Conservation (phyloP, 2,329 filamentous ascomycete species). For the Incumbomyces lentus region DNA sequence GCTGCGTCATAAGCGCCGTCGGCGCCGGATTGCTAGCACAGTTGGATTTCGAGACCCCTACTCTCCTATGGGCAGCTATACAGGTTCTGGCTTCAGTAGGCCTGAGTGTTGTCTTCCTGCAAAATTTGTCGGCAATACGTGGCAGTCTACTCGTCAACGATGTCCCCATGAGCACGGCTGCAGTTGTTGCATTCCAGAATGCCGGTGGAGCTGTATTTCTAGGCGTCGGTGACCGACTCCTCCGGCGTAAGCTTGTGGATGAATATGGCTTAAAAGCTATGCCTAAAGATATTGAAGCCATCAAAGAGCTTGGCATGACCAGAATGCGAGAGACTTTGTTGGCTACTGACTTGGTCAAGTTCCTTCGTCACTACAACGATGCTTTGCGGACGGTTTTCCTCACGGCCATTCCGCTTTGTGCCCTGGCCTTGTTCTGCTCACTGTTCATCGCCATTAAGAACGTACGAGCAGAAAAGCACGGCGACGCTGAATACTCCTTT, state of each 20-base stretch:
- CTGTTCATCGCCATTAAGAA: constrained; percentile 6
- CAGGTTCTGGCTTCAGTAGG: constrained; percentile 21
- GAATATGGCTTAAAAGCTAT: constrained; percentile 4
- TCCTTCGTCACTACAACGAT: constrained; percentile 15
- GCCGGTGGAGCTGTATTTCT: constrained; percentile 21
- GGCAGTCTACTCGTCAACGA: constrained; percentile 12
- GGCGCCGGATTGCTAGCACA: constrained; percentile 21
- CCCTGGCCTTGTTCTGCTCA: constrained; percentile 11
- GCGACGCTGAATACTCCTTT: neutral
- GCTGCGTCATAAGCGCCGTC: constrained; percentile 18
- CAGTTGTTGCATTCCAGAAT: constrained; percentile 15
- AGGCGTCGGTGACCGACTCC: constrained; percentile 17
- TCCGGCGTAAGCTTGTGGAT: constrained; percentile 14
- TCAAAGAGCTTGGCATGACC: constrained; percentile 13
- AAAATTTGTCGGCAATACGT: constrained; percentile 17
- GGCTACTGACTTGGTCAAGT: constrained; percentile 3
- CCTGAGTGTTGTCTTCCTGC: constrained; percentile 19
- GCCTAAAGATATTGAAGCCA: constrained; percentile 10
- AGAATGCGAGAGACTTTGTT: constrained; percentile 13
- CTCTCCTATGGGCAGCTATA: constrained; percentile 23
- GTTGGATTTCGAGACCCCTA: constrained; percentile 11
- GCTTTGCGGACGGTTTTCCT: constrained; percentile 14
- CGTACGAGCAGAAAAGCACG: neutral
- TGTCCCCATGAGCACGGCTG: constrained; percentile 17
- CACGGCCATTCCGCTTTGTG: constrained; percentile 11